Conservation (phyloP, 306 rosid genomes). For the Quercus parvula region DNA sequence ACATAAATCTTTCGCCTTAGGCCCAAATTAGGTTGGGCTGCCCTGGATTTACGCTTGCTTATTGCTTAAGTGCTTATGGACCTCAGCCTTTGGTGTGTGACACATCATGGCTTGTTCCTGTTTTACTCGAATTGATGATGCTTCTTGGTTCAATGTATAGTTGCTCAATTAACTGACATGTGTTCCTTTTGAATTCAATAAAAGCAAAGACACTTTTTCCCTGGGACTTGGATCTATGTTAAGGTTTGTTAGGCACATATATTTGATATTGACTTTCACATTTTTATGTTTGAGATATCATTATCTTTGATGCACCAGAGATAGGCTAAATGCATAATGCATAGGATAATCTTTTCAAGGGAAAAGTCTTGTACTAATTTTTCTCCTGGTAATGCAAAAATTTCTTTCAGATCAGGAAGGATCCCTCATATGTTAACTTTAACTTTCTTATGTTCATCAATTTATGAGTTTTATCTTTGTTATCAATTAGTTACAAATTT, state of each 20-base stretch:
- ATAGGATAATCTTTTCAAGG: background rate
- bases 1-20: no score
- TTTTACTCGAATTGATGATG: background rate
- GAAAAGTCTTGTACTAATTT: background rate
- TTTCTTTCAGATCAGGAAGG: background rate
- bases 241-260: background rate
- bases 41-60: constrained; percentile 16
- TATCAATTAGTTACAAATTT: background rate
- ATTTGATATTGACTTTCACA: background rate
- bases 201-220: background rate
- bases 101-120: background rate
- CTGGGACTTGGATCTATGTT: background rate
- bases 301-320: background rate
- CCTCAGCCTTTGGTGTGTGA: constrained; percentile 30
- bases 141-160: background rate
- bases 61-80: constrained; percentile 5
- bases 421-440: background rate
- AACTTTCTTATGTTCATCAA: background rate
- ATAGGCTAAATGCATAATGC: background rate
- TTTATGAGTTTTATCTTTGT: background rate
- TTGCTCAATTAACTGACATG: no score
- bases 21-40: no score
- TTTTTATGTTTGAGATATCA: background rate
- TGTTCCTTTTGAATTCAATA: background rate
- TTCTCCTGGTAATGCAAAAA: background rate